phyloP scores from a whole-genome alignment of 768 basidiomycete species.

The Lentinula raphanica region DNA sequence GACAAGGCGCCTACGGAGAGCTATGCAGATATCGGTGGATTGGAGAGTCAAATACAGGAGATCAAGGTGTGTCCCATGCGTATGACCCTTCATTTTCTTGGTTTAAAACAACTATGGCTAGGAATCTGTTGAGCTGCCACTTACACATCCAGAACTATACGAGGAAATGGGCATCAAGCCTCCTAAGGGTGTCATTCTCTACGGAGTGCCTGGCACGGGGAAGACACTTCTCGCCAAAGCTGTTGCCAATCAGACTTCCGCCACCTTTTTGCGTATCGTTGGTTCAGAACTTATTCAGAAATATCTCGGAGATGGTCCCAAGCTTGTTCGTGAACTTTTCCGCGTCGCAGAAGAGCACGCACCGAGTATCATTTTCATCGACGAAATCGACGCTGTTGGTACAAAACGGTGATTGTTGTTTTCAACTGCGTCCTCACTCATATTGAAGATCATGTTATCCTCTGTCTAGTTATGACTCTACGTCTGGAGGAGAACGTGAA shows the following conservation, averaged over 20 bases:
- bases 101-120: slow-evolving; percentile 27
- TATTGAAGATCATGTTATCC: background rate
- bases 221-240: slow-evolving; percentile 98
- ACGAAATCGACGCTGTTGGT: slow-evolving; percentile 97
- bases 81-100: background rate
- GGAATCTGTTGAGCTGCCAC: slow-evolving; percentile 97
- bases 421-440: background rate
- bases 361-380: slow-evolving; percentile 98
- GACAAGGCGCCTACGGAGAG: slow-evolving; percentile 99
- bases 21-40: slow-evolving; percentile 96
- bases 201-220: slow-evolving; percentile 97
- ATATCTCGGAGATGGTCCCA: slow-evolving; percentile 97
- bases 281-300: slow-evolving; percentile 99
- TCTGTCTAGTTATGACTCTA: slow-evolving; percentile 82
- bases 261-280: slow-evolving; percentile 95
- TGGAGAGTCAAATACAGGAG: slow-evolving; percentile 96
- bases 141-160: slow-evolving; percentile 97
- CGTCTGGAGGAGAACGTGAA: slow-evolving; percentile 97
- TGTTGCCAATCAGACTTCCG: slow-evolving; percentile 96
- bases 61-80: slow-evolving; percentile 68
- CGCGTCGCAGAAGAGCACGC: slow-evolving; percentile 96
- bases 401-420: slow-evolving; percentile 78
- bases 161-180: slow-evolving; percentile 99
- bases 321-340: slow-evolving; percentile 96
- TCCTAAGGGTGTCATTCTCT: slow-evolving; percentile 99